Evolutionary conservation across 305 asterid species (phyloP).

Genomic region (Withania somnifera): DNA sequence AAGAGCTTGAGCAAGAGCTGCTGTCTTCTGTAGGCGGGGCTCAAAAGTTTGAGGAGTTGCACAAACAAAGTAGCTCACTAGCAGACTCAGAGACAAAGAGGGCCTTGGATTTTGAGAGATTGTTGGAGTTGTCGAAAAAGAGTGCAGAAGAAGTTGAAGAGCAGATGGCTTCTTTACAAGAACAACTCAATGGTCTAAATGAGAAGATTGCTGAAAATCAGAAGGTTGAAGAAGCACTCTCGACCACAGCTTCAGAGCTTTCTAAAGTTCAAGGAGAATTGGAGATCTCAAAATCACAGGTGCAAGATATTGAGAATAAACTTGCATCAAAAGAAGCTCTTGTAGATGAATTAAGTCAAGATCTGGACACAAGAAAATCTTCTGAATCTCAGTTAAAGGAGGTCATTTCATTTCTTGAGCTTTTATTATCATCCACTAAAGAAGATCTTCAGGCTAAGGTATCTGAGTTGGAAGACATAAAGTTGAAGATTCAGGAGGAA

Average conservation of each 20-base stretch:
- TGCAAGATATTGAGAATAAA: constrained; percentile 40
- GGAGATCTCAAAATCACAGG: constrained; percentile 51
- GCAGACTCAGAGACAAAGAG: constrained; percentile 61
- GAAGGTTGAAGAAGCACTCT: constrained; percentile 59
- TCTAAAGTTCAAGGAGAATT: constrained; percentile 48
- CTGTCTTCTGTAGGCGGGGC: constrained; percentile 41
- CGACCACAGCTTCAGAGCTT: constrained; percentile 36
- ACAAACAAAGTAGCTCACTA: constrained; percentile 49
- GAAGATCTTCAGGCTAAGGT: constrained; percentile 35
- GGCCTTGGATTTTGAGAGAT: constrained; percentile 48
- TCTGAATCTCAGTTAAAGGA: constrained; percentile 50
- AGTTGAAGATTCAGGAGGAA: constrained; percentile 49
- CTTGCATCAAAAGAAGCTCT: constrained; percentile 54
- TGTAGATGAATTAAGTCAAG: constrained; percentile 36
- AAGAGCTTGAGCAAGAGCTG: constrained; percentile 49
- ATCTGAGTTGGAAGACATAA: constrained; percentile 45
- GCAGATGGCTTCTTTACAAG: constrained; percentile 46
- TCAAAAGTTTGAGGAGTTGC: constrained; percentile 62
- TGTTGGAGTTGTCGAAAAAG: constrained; percentile 52
- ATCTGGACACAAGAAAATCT: constrained; percentile 35
- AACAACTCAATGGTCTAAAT: constrained; percentile 41
- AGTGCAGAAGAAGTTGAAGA: constrained; percentile 53
- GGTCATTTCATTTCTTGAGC: constrained; percentile 39
- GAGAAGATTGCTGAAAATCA: constrained; percentile 46
- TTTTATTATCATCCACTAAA: constrained; percentile 25